A percentile compares a stretch with the other conserved stretches of the same genome.
Conservation (phyloP, 2,329 filamentous ascomycete genomes). For the Ciborinia camelliae region DNA sequence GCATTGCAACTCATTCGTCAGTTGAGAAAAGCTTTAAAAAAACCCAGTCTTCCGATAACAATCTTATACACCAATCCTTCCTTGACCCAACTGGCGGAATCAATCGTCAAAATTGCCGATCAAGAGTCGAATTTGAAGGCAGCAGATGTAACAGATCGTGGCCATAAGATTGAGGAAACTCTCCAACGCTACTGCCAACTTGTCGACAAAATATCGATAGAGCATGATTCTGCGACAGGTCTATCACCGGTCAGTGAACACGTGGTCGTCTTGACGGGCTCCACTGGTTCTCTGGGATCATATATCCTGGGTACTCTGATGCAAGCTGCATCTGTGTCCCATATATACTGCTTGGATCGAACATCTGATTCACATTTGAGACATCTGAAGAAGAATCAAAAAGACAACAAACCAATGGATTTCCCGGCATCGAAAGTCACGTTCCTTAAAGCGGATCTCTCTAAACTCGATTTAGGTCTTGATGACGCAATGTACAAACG, state of each 20-base stretch:
- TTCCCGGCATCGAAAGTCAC: constrained; percentile 39
- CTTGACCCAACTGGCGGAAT: not conserved
- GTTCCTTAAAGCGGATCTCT: constrained; percentile 49
- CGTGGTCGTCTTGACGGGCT: constrained; percentile 44
- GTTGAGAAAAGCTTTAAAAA: not conserved
- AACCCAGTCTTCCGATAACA: not conserved
- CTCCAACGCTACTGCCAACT: constrained; percentile 2
- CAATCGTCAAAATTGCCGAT: not conserved
- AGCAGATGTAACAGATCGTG: not conserved
- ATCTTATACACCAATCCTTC: constrained; percentile 12
- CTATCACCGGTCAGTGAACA: not conserved
- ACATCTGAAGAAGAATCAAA: constrained; percentile 23
- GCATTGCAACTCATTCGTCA: constrained; percentile 13
- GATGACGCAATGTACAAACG: constrained; percentile 10
- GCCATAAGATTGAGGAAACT: not conserved
- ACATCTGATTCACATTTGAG: constrained; percentile 12
- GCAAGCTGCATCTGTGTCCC: constrained; percentile 37
- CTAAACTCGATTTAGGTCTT: constrained; percentile 48
- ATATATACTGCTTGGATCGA: constrained; percentile 49
- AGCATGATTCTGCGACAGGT: not conserved
- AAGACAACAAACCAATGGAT: not conserved
- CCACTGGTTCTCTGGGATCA: constrained; percentile 48
- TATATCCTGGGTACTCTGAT: constrained; percentile 44
- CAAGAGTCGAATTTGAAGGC: not conserved
- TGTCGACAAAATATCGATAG: not conserved